A percentile compares a stretch with the other conserved stretches of the same genome.
These are phyloP conservation scores for Angomonas ambiguus DNA, from an alignment of 208 protist species.

Conservation along the genomic window DNA sequence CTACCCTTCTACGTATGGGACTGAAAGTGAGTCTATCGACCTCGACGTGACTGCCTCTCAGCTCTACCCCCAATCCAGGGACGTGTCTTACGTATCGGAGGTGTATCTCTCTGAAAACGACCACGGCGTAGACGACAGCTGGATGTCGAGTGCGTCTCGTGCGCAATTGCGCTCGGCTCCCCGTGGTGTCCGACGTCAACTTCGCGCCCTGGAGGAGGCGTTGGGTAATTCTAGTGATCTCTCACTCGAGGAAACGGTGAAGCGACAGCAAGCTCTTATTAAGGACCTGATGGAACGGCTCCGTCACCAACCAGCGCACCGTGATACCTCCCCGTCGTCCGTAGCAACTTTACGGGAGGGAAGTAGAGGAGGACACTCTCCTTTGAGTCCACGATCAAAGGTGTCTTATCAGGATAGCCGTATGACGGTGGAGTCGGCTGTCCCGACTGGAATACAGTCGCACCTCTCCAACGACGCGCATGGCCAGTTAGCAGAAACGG, in stretches of 20 bases:
- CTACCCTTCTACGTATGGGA: background rate
- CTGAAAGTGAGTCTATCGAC: background rate
- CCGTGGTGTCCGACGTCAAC: conserved; percentile 9
- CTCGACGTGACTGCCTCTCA: background rate
- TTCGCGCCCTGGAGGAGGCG: background rate
- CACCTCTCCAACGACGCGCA: background rate
- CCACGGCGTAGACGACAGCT: background rate
- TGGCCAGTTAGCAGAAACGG: conserved; percentile 17
- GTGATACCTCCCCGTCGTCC: background rate
- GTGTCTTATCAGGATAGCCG: background rate
- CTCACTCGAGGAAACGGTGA: conserved; percentile 25
- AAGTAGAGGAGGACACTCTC: too few species aligned
- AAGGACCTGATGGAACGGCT: conserved; percentile 26
- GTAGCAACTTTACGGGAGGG: too few species aligned
- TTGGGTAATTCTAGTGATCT: conserved; percentile 14
- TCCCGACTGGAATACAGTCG: background rate
- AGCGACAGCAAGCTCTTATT: conserved; percentile 40
- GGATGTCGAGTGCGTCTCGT: background rate
- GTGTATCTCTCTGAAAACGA: background rate
- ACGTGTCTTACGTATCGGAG: background rate
- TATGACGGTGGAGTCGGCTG: conserved; percentile 19
- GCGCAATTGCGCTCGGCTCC: background rate
- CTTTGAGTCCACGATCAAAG: too few species aligned
- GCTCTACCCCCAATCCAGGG: background rate
- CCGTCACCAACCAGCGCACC: background rate